Conservation (phyloP, 768 basidiomycete species). For the Mycena pura region DNA sequence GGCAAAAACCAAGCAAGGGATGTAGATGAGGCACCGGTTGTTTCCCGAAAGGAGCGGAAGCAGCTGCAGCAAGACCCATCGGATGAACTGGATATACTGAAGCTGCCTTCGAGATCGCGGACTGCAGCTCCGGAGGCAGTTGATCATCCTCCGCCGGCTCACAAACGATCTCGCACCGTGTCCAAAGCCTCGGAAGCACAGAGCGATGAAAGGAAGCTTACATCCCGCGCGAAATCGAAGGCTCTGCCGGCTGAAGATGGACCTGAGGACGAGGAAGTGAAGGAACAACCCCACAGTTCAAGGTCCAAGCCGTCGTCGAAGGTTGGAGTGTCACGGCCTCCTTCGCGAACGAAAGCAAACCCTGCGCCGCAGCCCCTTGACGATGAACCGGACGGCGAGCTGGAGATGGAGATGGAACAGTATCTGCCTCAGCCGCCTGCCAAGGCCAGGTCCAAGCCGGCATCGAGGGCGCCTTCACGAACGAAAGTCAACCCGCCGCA, state of each 20-base stretch:
- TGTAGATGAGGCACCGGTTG: constrained; percentile 16
- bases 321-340: too few relatives aligned
- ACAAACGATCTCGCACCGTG: constrained; percentile 21
- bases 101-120: constrained; percentile 20
- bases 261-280: constrained; percentile 28
- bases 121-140: constrained; percentile 10
- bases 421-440: constrained; percentile 25
- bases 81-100: neutral
- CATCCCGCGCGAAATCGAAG: constrained; percentile 19
- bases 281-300: too few relatives aligned
- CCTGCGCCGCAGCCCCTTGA: constrained; percentile 17
- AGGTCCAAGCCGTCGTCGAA: too few relatives aligned
- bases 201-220: constrained; percentile 13
- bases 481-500: neutral
- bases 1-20: constrained; percentile 13
- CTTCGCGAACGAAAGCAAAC: constrained; percentile 21
- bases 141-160: constrained; percentile 5
- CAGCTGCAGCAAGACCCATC: constrained; percentile 3
- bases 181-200: constrained; percentile 19
- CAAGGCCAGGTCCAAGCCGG: too few relatives aligned
- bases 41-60: constrained; percentile 26
- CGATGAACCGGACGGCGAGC: constrained; percentile 25
- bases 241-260: constrained; percentile 8
- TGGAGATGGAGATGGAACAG: constrained; percentile 25
- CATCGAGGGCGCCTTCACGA: constrained; percentile 15